Conservation (phyloP, 306 rosid genomes). For the Leucaena leucocephala region DNA sequence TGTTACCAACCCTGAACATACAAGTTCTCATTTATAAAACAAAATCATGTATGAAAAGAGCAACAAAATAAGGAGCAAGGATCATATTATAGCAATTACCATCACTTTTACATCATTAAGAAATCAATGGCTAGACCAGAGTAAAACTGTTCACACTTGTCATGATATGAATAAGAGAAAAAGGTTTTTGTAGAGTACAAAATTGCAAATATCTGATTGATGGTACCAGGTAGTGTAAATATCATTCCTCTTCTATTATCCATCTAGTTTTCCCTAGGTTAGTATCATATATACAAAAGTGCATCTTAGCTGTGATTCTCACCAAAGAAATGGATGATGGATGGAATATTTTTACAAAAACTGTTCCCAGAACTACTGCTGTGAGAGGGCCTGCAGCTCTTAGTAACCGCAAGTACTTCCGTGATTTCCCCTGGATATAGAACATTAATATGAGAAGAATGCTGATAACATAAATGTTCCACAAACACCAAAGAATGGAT, state of each 20-base stretch:
- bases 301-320: conserved; percentile 43
- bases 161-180: conserved; percentile 8
- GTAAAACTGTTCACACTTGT: not conserved
- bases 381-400: conserved; percentile 98
- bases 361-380: conserved; percentile 76
- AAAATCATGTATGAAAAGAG: conserved; percentile 23
- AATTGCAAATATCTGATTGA: conserved; percentile 31
- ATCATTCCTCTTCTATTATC: conserved; percentile 3
- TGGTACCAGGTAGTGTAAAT: conserved; percentile 8
- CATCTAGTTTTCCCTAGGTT: conserved; percentile 32
- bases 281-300: conserved; percentile 26
- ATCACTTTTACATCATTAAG: conserved; percentile 7
- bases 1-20: conserved; percentile 20
- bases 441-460: conserved; percentile 41
- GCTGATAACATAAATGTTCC: conserved; percentile 27
- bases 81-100: conserved; percentile 5
- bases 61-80: conserved; percentile 29
- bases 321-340: conserved; percentile 91
- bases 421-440: conserved; percentile 77
- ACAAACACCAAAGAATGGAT: conserved; percentile 33
- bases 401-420: conserved; percentile 81
- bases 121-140: conserved; percentile 31
- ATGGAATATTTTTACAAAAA: conserved; percentile 64
- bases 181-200: conserved; percentile 8
- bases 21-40: conserved; percentile 25